phyloP scores from a whole-genome alignment of 352 stramenopile species.

The Halophytophthora polymorphica region DNA sequence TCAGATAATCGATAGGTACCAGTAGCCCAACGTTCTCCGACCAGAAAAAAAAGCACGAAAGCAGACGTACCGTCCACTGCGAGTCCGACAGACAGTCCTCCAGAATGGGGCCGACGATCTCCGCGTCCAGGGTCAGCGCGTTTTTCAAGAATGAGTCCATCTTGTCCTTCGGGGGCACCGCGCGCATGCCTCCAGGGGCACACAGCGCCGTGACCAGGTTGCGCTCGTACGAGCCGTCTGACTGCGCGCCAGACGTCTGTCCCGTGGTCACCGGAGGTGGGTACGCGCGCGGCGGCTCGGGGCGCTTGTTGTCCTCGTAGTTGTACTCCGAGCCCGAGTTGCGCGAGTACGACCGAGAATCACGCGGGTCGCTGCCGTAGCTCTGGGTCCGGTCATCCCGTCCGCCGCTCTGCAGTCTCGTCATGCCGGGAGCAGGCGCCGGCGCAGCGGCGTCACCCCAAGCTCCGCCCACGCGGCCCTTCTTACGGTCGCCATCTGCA shows the following conservation, averaged over 20 bases:
- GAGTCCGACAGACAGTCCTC: slow-evolving; percentile 92
- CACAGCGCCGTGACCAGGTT: slow-evolving; percentile 92
- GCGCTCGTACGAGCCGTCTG: slow-evolving; percentile 90
- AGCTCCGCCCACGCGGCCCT: slow-evolving; percentile 74
- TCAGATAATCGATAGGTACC: neutral
- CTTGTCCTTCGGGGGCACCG: slow-evolving; percentile 93
- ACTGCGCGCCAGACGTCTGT: slow-evolving; percentile 73
- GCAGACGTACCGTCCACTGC: slow-evolving; percentile 57
- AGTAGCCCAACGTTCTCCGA: no score
- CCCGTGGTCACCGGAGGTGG: slow-evolving; percentile 34
- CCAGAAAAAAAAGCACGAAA: no score
- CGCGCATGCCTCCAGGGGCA: slow-evolving; percentile 92
- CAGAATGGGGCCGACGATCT: slow-evolving; percentile 92
- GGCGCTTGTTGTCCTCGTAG: slow-evolving; percentile 42
- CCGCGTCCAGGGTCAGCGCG: slow-evolving; percentile 88
- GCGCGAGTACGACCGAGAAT: slow-evolving; percentile 34
- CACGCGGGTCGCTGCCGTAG: slow-evolving; percentile 35
- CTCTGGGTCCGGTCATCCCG: slow-evolving; percentile 47
- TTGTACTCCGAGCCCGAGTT: slow-evolving; percentile 47
- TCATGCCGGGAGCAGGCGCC: slow-evolving; percentile 23
- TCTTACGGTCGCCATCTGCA: slow-evolving; percentile 77
- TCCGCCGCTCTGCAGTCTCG: slow-evolving; percentile 22
- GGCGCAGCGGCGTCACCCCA: slow-evolving; percentile 45
- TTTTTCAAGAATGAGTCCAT: slow-evolving; percentile 90
- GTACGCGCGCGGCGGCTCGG: slow-evolving; percentile 27